Evolutionary conservation across 2,329 filamentous ascomycete species (phyloP).

Genomic region (Diaporthe aspalathi): DNA sequence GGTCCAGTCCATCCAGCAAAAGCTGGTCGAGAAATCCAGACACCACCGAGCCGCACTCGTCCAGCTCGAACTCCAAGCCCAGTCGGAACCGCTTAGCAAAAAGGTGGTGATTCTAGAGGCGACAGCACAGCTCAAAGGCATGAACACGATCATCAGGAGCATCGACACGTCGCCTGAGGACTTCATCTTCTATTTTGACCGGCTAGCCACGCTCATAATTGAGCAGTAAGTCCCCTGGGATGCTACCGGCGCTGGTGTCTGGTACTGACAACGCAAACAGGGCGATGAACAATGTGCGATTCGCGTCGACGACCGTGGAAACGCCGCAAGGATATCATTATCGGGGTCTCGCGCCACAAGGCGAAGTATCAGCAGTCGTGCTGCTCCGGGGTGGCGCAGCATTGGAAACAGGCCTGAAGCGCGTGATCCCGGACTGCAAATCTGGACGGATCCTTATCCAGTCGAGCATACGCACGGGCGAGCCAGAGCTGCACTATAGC

Average conservation of each 20-base stretch:
- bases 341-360: slow-evolving; percentile 75
- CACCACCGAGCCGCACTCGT: slow-evolving; percentile 84
- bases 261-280: slow-evolving; percentile 52
- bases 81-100: slow-evolving; percentile 77
- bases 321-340: slow-evolving; percentile 81
- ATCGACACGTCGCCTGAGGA: slow-evolving; percentile 84
- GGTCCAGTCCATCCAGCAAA: slow-evolving; percentile 90
- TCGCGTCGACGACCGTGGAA: slow-evolving; percentile 70
- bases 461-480: slow-evolving; percentile 84
- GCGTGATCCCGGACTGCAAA: slow-evolving; percentile 92
- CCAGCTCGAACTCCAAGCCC: slow-evolving; percentile 77
- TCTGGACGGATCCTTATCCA: slow-evolving; percentile 92
- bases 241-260: not conserved
- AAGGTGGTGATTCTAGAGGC: slow-evolving; percentile 80
- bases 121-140: slow-evolving; percentile 84
- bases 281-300: slow-evolving; percentile 81
- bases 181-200: slow-evolving; percentile 98
- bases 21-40: slow-evolving; percentile 85
- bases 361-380: slow-evolving; percentile 85
- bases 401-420: slow-evolving; percentile 86
- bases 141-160: slow-evolving; percentile 91
- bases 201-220: slow-evolving; percentile 84
- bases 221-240: slow-evolving; percentile 68
- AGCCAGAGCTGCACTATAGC: slow-evolving; percentile 92
- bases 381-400: slow-evolving; percentile 90